Evolutionary conservation across 1,139 yeast species (phyloP).

Genomic region (Kurtzmaniella natalensis): DNA sequence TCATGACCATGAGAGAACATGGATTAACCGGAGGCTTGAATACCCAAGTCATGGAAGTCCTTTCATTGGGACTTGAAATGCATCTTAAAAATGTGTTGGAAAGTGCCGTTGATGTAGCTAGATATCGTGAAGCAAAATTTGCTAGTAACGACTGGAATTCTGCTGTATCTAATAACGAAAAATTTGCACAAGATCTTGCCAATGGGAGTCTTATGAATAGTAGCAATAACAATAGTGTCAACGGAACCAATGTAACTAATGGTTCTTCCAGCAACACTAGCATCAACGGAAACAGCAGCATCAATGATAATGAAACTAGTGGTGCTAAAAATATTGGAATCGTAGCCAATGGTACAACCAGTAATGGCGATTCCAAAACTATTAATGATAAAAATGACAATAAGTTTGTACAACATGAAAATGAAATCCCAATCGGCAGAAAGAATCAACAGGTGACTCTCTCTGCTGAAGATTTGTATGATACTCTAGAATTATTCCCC

Average conservation of each 20-base stretch:
- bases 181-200: too few species aligned
- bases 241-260: slow-evolving; percentile 1
- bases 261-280: not conserved
- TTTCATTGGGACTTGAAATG: slow-evolving; percentile 72
- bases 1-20: slow-evolving; percentile 85
- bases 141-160: slow-evolving; percentile 40
- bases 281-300: not conserved
- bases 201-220: slow-evolving; percentile 4
- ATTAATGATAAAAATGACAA: slow-evolving; percentile 17
- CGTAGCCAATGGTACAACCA: too few species aligned
- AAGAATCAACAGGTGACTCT: slow-evolving; percentile 33
- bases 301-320: too few species aligned
- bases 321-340: not conserved
- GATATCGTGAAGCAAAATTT: slow-evolving; percentile 54
- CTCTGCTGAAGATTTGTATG: slow-evolving; percentile 62
- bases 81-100: slow-evolving; percentile 75
- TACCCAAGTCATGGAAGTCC: slow-evolving; percentile 69
- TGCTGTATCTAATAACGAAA: slow-evolving; percentile 11
- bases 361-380: too few species aligned
- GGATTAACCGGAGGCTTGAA: slow-evolving; percentile 84
- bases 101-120: slow-evolving; percentile 67
- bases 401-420: slow-evolving; percentile 14
- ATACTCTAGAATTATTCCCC: slow-evolving; percentile 61
- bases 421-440: slow-evolving; percentile 9
- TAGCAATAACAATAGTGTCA: slow-evolving; percentile 7